A percentile compares a stretch with the other conserved stretches of the same genome.
These are phyloP conservation scores for Phytophthora foliorum DNA, from an alignment of 352 stramenopile genomes.

Conservation along the genomic window DNA sequence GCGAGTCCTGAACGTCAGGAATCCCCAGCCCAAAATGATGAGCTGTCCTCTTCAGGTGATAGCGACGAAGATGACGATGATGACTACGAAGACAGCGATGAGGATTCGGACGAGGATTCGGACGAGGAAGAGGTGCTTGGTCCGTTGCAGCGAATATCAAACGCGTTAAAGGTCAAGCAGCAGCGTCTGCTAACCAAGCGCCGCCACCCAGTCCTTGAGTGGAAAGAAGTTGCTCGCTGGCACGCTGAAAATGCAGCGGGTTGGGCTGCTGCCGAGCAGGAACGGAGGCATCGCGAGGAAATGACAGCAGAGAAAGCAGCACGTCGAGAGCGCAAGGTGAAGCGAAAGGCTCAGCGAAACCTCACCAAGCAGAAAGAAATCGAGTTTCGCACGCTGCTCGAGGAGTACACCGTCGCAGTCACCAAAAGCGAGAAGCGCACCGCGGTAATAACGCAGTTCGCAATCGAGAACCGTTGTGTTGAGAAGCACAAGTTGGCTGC, in stretches of 20 bases:
- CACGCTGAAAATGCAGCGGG: slow-evolving; percentile 49
- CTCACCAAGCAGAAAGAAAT: slow-evolving; percentile 59
- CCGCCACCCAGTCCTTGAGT: slow-evolving; percentile 59
- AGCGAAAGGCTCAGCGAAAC: slow-evolving; percentile 52
- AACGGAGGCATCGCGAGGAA: slow-evolving; percentile 24
- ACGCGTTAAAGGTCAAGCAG: slow-evolving; percentile 46
- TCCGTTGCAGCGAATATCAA: slow-evolving; percentile 34
- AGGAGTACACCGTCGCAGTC: slow-evolving; percentile 54
- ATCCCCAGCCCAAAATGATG: slow-evolving; percentile 16
- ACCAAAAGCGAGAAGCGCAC: slow-evolving; percentile 56
- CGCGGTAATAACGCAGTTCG: slow-evolving; percentile 57
- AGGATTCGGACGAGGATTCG: slow-evolving; percentile 46
- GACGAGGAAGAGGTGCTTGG: slow-evolving; percentile 22
- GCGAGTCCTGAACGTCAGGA: slow-evolving; percentile 5
- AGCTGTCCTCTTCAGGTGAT: slow-evolving; percentile 16
- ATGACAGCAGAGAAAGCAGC: slow-evolving; percentile 41
- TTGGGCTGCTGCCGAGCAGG: slow-evolving; percentile 36
- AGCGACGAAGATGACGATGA: slow-evolving; percentile 36
- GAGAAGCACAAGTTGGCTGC: slow-evolving; percentile 28
- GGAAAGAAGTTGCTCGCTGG: slow-evolving; percentile 55
- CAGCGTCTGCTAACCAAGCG: slow-evolving; percentile 51
- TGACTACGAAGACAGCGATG: slow-evolving; percentile 46
- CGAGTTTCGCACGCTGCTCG: slow-evolving; percentile 56
- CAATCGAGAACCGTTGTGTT: slow-evolving; percentile 44
- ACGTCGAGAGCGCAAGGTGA: slow-evolving; percentile 52